Base-by-base conservation (phyloP, 2,329 filamentous ascomycete species). In the Berkeleyomyces basicola region DNA sequence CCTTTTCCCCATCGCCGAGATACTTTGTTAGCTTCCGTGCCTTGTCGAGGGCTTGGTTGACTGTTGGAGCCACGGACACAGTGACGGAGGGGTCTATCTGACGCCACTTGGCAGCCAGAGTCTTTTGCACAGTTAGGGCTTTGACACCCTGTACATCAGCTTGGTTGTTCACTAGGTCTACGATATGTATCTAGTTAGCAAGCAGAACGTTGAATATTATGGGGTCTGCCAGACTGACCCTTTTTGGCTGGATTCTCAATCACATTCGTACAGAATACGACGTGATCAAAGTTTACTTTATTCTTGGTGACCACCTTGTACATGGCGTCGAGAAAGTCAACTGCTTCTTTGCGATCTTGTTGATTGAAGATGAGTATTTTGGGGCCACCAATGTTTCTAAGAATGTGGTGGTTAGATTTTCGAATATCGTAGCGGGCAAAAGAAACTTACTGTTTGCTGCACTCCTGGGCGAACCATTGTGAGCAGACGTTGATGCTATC, bases 281-380 rank as follows among this genome's bases (percentile, higher is more conserved):
- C 88, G 69, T 90, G 83, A 23, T 84, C 82, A 70, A 95, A 92
- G 0, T 74, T 68, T 0, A 71, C 68, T 0, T 68, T 67, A 64
- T 69, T 71, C 46, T 69, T 67, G 31, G 71, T 70, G 7, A 70
- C 68, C 3, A 74, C 71, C 2, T 70, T 68, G 64, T 76, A 68
- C 31, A 84, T 72, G 2, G 74, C 74, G 23, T 75, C 73, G 10
- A 85, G 74, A 59, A 85, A 82, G 61, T 78, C 73, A 36, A 82
- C 71, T 43, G 79, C 75, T 69, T 80, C 78, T 37, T 74, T 71
- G 61, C 80, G 78, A 53, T 79, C 81, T 70, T 85, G 82, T 73
- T 97, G 93, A 72, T 96, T 97, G 79, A 97, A 99, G 62, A 97
- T 85, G 58, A 99, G 76, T 47, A 79, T 72, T 57, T 77, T 76